phyloP scores from a whole-genome alignment of 1,284 basidiomycete genomes.

The Boletus semigastroideus region DNA sequence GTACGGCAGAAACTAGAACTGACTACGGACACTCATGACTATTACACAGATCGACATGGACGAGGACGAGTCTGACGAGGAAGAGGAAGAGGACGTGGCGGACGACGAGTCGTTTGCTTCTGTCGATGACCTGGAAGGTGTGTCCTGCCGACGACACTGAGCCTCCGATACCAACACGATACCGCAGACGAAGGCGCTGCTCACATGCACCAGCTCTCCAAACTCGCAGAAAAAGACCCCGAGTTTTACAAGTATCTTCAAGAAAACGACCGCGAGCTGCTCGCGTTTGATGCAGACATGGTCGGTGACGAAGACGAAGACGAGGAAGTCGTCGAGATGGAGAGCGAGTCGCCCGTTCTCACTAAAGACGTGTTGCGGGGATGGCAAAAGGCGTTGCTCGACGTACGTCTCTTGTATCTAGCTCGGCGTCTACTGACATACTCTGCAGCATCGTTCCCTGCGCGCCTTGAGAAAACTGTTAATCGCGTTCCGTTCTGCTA shows the following conservation, averaged over 20 bases:
- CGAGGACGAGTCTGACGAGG: slow-evolving; percentile 45
- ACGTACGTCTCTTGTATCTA: slow-evolving; percentile 51
- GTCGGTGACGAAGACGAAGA: slow-evolving; percentile 46
- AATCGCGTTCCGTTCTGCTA: slow-evolving; percentile 87
- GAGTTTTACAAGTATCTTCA: slow-evolving; percentile 98
- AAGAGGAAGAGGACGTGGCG: slow-evolving; percentile 50
- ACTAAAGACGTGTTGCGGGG: slow-evolving; percentile 74
- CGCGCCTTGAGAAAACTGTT: slow-evolving; percentile 84
- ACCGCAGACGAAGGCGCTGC: slow-evolving; percentile 61
- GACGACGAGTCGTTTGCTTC: slow-evolving; percentile 74
- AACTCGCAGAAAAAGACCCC: slow-evolving; percentile 93
- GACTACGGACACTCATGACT: slow-evolving; percentile 3
- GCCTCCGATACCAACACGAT: slow-evolving; percentile 7
- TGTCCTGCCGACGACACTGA: slow-evolving; percentile 6
- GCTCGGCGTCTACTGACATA: neutral
- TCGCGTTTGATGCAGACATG: slow-evolving; percentile 67
- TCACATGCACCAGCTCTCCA: slow-evolving; percentile 83
- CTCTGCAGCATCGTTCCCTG: slow-evolving; percentile 75
- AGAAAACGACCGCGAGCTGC: slow-evolving; percentile 90
- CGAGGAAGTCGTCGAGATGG: slow-evolving; percentile 41
- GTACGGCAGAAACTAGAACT: slow-evolving; percentile 16
- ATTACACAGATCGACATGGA: slow-evolving; percentile 38
- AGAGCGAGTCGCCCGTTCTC: slow-evolving; percentile 58
- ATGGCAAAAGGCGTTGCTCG: slow-evolving; percentile 92
- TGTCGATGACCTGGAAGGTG: slow-evolving; percentile 75